phyloP scores from a whole-genome alignment of 805 yeast species.

The Cyberlindnera meyerae region DNA sequence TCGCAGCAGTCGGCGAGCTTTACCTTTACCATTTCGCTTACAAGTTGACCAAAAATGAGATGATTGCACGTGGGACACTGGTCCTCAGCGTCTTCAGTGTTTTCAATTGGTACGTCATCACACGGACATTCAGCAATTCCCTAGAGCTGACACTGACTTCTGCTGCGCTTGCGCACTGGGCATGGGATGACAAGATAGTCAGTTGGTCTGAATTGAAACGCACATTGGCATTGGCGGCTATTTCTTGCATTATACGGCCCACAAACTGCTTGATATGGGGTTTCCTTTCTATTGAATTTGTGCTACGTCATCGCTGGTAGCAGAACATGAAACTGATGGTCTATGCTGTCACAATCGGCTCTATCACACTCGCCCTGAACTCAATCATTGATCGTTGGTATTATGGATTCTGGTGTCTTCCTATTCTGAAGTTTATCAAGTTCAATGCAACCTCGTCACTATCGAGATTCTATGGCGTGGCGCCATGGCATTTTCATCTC shows the following conservation, averaged over 20 bases:
- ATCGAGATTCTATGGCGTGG: conserved; percentile 78
- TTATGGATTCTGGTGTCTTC: conserved; percentile 54
- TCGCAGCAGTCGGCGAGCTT: conserved; percentile 72
- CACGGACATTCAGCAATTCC: conserved; percentile 83
- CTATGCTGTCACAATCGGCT: conserved; percentile 13
- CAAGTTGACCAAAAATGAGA: conserved; percentile 28
- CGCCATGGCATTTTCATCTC: conserved; percentile 82
- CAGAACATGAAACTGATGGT: conserved; percentile 13
- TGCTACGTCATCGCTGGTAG: conserved; percentile 6
- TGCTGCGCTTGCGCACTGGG: conserved; percentile 67
- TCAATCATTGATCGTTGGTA: conserved; percentile 50
- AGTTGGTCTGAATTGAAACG: conserved; percentile 22
- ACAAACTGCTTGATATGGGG: conserved; percentile 80
- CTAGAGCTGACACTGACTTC: conserved; percentile 71
- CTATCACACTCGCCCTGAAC: conserved; percentile 29
- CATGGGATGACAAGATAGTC: conserved; percentile 40
- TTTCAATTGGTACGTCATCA: conserved; percentile 76
- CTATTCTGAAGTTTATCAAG: conserved; percentile 63
- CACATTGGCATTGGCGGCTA: conserved; percentile 48
- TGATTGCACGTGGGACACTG: conserved; percentile 39
- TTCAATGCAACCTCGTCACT: conserved; percentile 73
- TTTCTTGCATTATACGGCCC: conserved; percentile 75
- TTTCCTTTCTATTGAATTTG: conserved; percentile 41
- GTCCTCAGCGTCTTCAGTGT: conserved; percentile 54
- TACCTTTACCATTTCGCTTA: conserved; percentile 46